phyloP scores from a whole-genome alignment of 2,329 filamentous ascomycete species.

The Ophiostoma ulmi region DNA sequence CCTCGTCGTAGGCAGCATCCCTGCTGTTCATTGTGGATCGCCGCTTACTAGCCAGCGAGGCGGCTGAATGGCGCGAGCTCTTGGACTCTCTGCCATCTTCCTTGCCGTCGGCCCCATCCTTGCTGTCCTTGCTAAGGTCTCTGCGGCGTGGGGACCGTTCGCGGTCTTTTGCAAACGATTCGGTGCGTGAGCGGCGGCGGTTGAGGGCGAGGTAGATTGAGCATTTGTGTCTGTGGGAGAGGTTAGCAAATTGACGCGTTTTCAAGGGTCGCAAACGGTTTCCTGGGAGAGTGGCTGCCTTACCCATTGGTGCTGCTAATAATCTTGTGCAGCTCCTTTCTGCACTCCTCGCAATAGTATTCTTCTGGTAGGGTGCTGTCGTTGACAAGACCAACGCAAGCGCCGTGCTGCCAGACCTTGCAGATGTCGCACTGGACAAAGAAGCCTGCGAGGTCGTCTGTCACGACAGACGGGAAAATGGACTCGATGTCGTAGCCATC shows the following conservation, averaged over 20 bases:
- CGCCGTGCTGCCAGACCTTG: conserved; percentile 98
- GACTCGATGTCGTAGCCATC: conserved; percentile 54
- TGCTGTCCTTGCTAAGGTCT: conserved; percentile 50
- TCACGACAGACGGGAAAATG: conserved; percentile 57
- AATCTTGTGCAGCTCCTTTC: conserved; percentile 84
- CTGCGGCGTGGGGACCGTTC: conserved; percentile 50
- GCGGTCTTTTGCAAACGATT: conserved; percentile 60
- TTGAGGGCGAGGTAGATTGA: conserved; percentile 61
- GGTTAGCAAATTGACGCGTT: background rate
- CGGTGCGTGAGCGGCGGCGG: conserved; percentile 55
- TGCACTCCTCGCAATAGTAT: conserved; percentile 95
- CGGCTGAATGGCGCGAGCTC: conserved; percentile 45
- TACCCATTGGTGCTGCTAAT: conserved; percentile 79
- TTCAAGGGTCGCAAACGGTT: background rate
- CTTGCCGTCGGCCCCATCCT: conserved; percentile 35
- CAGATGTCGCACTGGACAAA: conserved; percentile 98
- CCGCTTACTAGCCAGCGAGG: conserved; percentile 64
- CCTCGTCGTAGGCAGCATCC: conserved; percentile 91
- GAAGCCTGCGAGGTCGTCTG: conserved; percentile 85
- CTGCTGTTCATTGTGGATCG: conserved; percentile 97
- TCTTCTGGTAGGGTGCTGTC: conserved; percentile 90
- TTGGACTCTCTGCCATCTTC: conserved; percentile 20
- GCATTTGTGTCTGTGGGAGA: conserved; percentile 54
- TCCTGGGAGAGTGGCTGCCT: conserved; percentile 24
- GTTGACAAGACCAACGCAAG: conserved; percentile 94